Evolutionary conservation across 129 eudicot species (phyloP).

Genomic region (Flaveria linearis): DNA sequence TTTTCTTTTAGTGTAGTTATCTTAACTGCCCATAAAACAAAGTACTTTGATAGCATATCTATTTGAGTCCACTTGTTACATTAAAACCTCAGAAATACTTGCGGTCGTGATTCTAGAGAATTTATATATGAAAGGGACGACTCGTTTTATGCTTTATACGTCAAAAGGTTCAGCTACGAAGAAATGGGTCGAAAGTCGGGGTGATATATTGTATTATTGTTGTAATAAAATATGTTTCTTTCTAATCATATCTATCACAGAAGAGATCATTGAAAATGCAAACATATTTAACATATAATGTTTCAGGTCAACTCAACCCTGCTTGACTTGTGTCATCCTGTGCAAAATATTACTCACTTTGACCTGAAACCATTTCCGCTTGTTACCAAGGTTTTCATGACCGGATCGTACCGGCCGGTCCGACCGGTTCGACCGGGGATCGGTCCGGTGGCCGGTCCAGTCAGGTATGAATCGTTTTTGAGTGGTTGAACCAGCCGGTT

Average conservation of each 20-base stretch:
- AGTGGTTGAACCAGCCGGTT: no score
- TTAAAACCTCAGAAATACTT: not conserved
- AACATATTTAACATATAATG: not conserved
- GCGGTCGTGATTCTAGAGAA: not conserved
- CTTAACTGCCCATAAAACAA: not conserved
- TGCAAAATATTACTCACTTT: not conserved
- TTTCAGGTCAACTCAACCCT: not conserved
- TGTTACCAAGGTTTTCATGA: not conserved
- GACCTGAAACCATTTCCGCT: not conserved
- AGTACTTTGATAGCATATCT: not conserved
- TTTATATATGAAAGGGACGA: not conserved
- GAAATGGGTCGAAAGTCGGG: not conserved
- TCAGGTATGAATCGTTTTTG: no score
- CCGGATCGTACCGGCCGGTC: no score
- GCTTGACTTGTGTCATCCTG: not conserved
- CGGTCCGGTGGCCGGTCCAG: no score
- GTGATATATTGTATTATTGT: no score
- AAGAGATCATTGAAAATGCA: not conserved
- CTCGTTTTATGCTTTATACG: not conserved
- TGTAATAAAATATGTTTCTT: not conserved
- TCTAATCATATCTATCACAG: not conserved
- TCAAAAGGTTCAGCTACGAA: not conserved
- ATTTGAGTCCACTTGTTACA: not conserved
- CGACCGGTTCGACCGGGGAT: no score
- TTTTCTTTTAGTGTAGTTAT: not conserved